phyloP scores from a whole-genome alignment of 495 filamentous ascomycete genomes.

The Haplographium delicatum region DNA sequence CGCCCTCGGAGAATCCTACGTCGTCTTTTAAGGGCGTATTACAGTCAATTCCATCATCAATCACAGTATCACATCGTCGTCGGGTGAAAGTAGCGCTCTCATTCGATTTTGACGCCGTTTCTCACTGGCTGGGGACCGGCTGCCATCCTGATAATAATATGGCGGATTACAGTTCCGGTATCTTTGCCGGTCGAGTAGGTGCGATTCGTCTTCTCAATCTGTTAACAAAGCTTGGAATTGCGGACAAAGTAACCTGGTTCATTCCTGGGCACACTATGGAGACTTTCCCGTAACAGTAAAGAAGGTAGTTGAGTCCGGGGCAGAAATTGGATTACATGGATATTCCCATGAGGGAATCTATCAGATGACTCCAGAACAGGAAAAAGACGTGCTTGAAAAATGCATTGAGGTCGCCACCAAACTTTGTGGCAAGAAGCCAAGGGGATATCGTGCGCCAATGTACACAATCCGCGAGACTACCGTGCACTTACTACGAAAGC shows the following conservation, averaged over 20 bases:
- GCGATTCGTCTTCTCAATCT: slow-evolving; percentile 54
- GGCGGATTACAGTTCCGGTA: slow-evolving; percentile 53
- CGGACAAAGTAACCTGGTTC: slow-evolving; percentile 56
- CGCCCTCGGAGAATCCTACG: too few species aligned
- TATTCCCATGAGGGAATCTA: slow-evolving; percentile 55
- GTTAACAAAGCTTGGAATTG: slow-evolving; percentile 47
- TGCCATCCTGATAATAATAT: slow-evolving; percentile 44
- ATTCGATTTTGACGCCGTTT: slow-evolving; percentile 57
- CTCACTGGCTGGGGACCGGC: slow-evolving; percentile 55
- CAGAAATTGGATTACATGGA: slow-evolving; percentile 57
- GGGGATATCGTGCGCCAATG: slow-evolving; percentile 53
- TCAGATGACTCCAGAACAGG: slow-evolving; percentile 53
- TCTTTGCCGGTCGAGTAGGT: slow-evolving; percentile 55
- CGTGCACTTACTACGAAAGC: slow-evolving; percentile 47
- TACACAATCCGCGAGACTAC: slow-evolving; percentile 54
- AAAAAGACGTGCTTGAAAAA: slow-evolving; percentile 48
- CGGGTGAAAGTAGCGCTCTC: slow-evolving; percentile 49
- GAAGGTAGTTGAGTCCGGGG: slow-evolving; percentile 48
- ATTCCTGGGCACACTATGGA: slow-evolving; percentile 60
- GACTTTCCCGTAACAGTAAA: slow-evolving; percentile 49
- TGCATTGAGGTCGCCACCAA: slow-evolving; percentile 46
- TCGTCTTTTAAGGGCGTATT: too few species aligned
- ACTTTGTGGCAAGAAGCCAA: slow-evolving; percentile 47
- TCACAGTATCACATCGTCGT: too few species aligned
- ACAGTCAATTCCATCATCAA: too few species aligned